These are phyloP conservation scores for Plenodomus biglobosus DNA, from an alignment of 2,329 filamentous ascomycete genomes.

Conservation along the genomic window DNA sequence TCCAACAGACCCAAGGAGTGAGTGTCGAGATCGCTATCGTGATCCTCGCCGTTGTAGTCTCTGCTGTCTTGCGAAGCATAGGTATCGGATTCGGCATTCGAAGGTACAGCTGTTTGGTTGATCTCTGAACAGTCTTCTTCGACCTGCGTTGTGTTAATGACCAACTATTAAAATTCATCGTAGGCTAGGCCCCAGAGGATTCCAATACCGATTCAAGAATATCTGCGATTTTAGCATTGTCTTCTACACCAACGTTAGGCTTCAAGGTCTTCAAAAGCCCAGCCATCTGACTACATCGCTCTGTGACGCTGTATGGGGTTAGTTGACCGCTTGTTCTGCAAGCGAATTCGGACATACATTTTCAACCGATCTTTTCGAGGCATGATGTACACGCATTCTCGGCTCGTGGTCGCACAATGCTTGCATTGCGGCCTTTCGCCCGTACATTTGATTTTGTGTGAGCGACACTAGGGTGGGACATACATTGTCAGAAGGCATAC, in stretches of 20 bases:
- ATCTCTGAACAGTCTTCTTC: constrained; percentile 30
- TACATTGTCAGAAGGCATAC: constrained; percentile 12
- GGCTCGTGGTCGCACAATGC: constrained; percentile 38
- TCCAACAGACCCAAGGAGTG: constrained; percentile 29
- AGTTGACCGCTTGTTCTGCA: constrained; percentile 4
- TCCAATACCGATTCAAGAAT: constrained; percentile 25
- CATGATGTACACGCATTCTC: constrained; percentile 45
- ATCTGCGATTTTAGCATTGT: constrained; percentile 24
- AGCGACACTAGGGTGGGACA: constrained; percentile 34
- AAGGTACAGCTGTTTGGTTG: constrained; percentile 13
- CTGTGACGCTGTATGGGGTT: constrained; percentile 28
- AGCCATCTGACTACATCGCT: constrained; percentile 34
- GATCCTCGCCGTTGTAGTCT: constrained; percentile 9
- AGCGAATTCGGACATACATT: constrained; percentile 24
- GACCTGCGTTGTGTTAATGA: constrained; percentile 17
- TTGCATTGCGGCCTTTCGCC: constrained; percentile 42
- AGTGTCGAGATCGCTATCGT: constrained; percentile 17
- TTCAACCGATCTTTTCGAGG: constrained; percentile 44
- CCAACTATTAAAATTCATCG: constrained; percentile 1
- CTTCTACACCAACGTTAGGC: constrained; percentile 19
- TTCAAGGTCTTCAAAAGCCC: constrained; percentile 22
- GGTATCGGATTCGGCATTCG: constrained; percentile 21
- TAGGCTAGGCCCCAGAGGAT: background rate
- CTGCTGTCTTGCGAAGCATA: constrained; percentile 14
- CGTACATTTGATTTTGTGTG: constrained; percentile 47